These are phyloP conservation scores for Fomitopsis pinicola DNA, from an alignment of 1,284 basidiomycete genomes.

Conservation along the genomic window DNA sequence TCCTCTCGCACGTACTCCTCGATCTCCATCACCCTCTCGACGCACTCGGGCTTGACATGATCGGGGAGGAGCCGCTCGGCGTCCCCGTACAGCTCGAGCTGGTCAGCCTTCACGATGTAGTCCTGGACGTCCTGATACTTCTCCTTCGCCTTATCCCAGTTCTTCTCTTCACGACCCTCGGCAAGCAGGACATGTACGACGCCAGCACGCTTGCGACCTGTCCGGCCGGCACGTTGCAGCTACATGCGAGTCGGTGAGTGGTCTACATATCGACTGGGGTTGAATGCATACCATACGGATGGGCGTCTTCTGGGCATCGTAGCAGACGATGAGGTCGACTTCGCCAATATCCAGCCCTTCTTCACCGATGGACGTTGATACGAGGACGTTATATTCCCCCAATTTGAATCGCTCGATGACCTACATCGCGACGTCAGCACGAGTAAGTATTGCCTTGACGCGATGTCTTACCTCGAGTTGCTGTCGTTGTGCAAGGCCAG, in stretches of 20 bases:
- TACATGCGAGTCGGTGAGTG: slow-evolving; percentile 27
- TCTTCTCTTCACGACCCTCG: slow-evolving; percentile 86
- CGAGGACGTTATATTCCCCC: slow-evolving; percentile 88
- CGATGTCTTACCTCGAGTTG: slow-evolving; percentile 72
- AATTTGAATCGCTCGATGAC: slow-evolving; percentile 84
- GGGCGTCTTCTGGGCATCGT: slow-evolving; percentile 94
- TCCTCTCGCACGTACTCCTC: slow-evolving; percentile 64
- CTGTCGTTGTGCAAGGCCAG: slow-evolving; percentile 88
- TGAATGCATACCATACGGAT: slow-evolving; percentile 81
- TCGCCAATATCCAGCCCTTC: slow-evolving; percentile 99
- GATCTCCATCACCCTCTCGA: slow-evolving; percentile 82
- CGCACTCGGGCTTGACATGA: slow-evolving; percentile 69
- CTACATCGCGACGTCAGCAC: slow-evolving; percentile 33
- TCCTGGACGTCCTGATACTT: slow-evolving; percentile 89
- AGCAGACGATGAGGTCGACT: slow-evolving; percentile 96
- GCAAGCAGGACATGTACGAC: slow-evolving; percentile 91
- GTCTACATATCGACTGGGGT: neutral
- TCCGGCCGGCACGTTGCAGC: slow-evolving; percentile 96
- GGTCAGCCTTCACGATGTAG: slow-evolving; percentile 80
- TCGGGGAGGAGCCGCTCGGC: slow-evolving; percentile 84
- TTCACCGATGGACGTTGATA: slow-evolving; percentile 97
- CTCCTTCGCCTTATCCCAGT: slow-evolving; percentile 88
- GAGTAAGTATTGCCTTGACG: neutral
- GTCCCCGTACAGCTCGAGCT: slow-evolving; percentile 90
- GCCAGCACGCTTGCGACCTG: slow-evolving; percentile 91